A percentile compares a stretch with the other conserved stretches of the same genome.
phyloP scores from a whole-genome alignment of 2,329 filamentous ascomycete species.

The Capronia americana region DNA sequence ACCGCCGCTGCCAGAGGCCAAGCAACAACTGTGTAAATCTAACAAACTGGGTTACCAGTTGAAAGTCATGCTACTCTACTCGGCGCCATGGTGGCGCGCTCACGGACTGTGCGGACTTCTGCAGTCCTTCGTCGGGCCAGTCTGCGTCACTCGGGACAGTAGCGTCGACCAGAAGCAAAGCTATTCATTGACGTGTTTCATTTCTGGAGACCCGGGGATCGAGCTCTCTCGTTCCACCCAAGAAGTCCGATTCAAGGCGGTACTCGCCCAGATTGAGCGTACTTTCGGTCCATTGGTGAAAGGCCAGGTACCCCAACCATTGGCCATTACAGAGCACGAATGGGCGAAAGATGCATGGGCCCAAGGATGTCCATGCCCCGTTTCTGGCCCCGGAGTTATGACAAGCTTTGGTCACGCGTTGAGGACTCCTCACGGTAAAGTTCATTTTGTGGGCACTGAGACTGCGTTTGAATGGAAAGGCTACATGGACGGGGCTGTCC shows the following conservation, averaged over 20 bases:
- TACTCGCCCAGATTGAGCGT: conserved; percentile 22
- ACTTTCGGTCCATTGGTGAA: background rate
- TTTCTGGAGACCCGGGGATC: conserved; percentile 25
- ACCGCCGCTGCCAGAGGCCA: conserved; percentile 53
- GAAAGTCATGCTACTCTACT: conserved; percentile 56
- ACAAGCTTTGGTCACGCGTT: no score
- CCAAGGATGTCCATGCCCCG: conserved; percentile 37
- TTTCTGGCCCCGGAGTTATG: no score
- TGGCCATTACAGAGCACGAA: conserved; percentile 12
- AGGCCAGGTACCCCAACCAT: background rate
- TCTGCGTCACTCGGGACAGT: conserved; percentile 56
- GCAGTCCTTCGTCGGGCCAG: conserved; percentile 55
- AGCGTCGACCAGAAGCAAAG: conserved; percentile 39
- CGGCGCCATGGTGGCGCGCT: conserved; percentile 51
- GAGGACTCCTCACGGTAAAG: conserved; percentile 45
- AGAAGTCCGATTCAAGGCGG: conserved; percentile 7
- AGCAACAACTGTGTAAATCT: conserved; percentile 45
- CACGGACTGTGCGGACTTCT: conserved; percentile 48
- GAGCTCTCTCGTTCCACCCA: conserved; percentile 15
- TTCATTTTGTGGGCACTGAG: no score
- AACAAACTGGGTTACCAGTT: conserved; percentile 56
- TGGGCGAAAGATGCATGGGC: conserved; percentile 50
- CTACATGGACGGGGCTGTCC: conserved; percentile 64
- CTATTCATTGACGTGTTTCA: conserved; percentile 46
- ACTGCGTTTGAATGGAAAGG: conserved; percentile 65